Evolutionary conservation across 2,329 filamentous ascomycete species (phyloP), one percentile per base, ranked within the genome.

Genomic region (Eurotiales sp.): DNA sequence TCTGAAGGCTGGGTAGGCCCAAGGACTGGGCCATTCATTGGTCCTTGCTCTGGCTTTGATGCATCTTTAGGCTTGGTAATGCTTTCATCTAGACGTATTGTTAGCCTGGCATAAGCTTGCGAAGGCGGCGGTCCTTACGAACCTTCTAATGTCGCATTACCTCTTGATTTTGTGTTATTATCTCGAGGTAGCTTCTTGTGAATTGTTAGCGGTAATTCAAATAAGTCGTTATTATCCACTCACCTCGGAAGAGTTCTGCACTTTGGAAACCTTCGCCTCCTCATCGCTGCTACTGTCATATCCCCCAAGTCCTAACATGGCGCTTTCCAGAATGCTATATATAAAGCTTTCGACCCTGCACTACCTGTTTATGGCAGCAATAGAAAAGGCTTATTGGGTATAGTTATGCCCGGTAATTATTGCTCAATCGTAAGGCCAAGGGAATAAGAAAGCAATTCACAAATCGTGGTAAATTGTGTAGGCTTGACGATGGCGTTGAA

Each of bases 271-370:
- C 15, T 61, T 59, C 40, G 59, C 59, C 50, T 76, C 72, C 50
- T 75, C 72, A 40, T 74, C 73, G 54, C 70, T 73, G 56, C 72
- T 75, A 56, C 71, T 75, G 41, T 68, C 69, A 57, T 76, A 76
- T 30, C 62, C 66, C 21, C 61, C 70, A 14, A 76, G 66, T 27
- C 66, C 69, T 37, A 72, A 62, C 71, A 74, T 72, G 43, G 55
- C 12, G 21, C 34, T 36, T 36, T 34, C 30, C 32, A 36, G n/a
- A n/a, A 6, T 17, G 32, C 5, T 17, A 15, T 53, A 46, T 5
- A 34, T 45, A 3, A 11, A 32, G 10, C 4, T 43, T 27, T 43
- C 7, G n/a, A n/a, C n/a, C n/a, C n/a, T n/a, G n/a, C n/a, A n/a
- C n/a, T n/a, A n/a, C n/a, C n/a, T n/a, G n/a, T n/a, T n/a, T n/a